These are phyloP conservation scores for apple (Malus domestica) DNA, from an alignment of 306 rosid species.

Conservation along the genomic window DNA sequence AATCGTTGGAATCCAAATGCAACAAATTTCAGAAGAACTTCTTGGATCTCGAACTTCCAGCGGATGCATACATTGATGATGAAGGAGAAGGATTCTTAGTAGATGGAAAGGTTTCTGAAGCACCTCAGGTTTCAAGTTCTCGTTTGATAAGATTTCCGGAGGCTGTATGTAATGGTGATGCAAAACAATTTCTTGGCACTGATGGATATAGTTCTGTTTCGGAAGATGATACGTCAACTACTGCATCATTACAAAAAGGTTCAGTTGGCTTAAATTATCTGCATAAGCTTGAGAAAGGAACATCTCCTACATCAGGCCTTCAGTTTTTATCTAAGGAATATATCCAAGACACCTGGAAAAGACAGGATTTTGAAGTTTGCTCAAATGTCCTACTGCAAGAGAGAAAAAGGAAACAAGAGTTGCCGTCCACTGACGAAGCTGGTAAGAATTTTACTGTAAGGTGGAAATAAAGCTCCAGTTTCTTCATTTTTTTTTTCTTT, in stretches of 20 bases:
- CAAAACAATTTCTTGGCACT: constrained; percentile 18
- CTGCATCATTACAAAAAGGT: constrained; percentile 18
- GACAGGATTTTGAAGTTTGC: constrained; percentile 15
- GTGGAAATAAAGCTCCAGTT: not conserved
- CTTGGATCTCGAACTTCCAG: constrained; percentile 82
- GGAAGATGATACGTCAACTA: not conserved
- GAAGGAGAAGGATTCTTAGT: constrained; percentile 38
- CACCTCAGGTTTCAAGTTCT: constrained; percentile 27
- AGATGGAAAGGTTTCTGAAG: constrained; percentile 25
- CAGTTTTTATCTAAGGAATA: constrained; percentile 8
- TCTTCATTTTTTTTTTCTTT: not conserved
- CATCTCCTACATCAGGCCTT: constrained; percentile 10
- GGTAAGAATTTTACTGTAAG: constrained; percentile 25
- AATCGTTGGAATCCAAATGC: constrained; percentile 30
- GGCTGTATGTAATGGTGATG: constrained; percentile 16
- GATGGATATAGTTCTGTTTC: constrained; percentile 13
- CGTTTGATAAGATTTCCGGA: constrained; percentile 31
- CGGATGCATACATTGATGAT: constrained; percentile 51
- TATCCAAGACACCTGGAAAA: constrained; percentile 6
- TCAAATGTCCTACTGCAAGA: constrained; percentile 3
- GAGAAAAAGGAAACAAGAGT: constrained; percentile 19
- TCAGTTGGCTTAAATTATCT: constrained; percentile 39
- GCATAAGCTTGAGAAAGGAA: constrained; percentile 26
- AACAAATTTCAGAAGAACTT: constrained; percentile 48
- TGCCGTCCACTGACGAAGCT: constrained; percentile 16